Evolutionary conservation across 2,329 filamentous ascomycete species (phyloP), one percentile per base, ranked within the genome.

Genomic region (Colletotrichum noveboracense): DNA sequence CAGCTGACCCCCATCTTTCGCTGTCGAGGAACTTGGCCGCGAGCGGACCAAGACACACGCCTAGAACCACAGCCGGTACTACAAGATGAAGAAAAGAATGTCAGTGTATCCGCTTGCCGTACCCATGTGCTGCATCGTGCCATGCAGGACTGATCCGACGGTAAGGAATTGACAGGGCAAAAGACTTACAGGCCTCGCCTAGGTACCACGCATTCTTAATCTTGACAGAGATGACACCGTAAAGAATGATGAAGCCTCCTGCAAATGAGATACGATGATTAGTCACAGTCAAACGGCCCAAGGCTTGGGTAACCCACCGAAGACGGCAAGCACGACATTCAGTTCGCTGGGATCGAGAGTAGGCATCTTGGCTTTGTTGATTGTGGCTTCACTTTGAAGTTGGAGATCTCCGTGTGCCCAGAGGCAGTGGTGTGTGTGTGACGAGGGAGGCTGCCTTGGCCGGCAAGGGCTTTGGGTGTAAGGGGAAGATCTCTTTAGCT

Each of bases 21-120:
- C 83, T 83, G 38, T 89, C 85, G 6, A 93, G 79, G 68, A 92
- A 88, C 52, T 86, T 91, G 2, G 89, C 87, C 6, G 87, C 85
- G 21, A 91, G 80, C 0, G 91, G 91, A 0, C 91, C 91, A 6
- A 93, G 83, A 1, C 87, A 79, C 65, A 91, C 86, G 4, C 91
- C 91, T 32, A 91, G 77, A 10, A 89, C 21, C 26, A 92, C 86
- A 2, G 91, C 89, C 4, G 90, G 90, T 21, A 92, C 89, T 91
- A 43, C 10, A 12, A 43, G 26, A 21, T 28, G 32, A 34, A 55
- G 10, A 18, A 55, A 58, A 21, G 5, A 12, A n/a, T 24, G 60
- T 76, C 38, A 77, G 74, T 26, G 6, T 21, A 32, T 26, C 8
- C 21, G 10, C 7, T 48, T 21, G 6, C 30, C 30, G 26, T 18